Evolutionary conservation across 2,329 filamentous ascomycete species (phyloP).

Genomic region (Fusarium devonianum): DNA sequence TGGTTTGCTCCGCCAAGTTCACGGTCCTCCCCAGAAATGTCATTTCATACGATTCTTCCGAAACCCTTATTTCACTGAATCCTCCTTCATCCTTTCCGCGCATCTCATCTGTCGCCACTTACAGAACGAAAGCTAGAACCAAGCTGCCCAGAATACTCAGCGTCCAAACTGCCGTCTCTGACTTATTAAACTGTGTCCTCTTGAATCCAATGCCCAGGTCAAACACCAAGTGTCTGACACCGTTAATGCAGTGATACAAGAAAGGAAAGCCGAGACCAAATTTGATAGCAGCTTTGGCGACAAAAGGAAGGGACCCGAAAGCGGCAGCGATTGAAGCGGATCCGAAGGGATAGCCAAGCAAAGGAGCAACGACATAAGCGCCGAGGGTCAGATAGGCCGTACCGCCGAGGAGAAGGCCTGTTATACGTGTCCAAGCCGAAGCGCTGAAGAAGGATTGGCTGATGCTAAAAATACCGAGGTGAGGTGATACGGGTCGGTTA

Average conservation of each 20-base stretch:
- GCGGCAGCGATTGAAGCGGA: slow-evolving; percentile 1
- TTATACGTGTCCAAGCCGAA: slow-evolving; percentile 28
- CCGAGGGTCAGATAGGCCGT: slow-evolving; percentile 13
- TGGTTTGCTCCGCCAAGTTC: too few relatives aligned
- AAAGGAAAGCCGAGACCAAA: slow-evolving; percentile 22
- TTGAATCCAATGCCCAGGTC: slow-evolving; percentile 24
- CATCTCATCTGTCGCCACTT: not conserved
- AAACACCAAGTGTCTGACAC: slow-evolving; percentile 22
- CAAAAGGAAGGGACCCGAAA: slow-evolving; percentile 13
- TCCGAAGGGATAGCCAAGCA: slow-evolving; percentile 15
- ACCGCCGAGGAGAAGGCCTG: slow-evolving; percentile 11
- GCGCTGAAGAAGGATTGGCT: slow-evolving; percentile 22
- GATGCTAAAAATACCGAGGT: slow-evolving; percentile 21
- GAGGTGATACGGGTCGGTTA: slow-evolving; percentile 13
- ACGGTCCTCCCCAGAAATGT: too few relatives aligned
- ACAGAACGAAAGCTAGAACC: slow-evolving; percentile 11
- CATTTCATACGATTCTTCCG: too few relatives aligned
- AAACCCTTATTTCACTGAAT: too few relatives aligned
- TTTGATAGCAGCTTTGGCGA: slow-evolving; percentile 8
- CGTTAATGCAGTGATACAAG: slow-evolving; percentile 23
- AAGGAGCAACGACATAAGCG: slow-evolving; percentile 8
- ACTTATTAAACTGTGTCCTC: slow-evolving; percentile 18
- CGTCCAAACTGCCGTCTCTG: slow-evolving; percentile 18
- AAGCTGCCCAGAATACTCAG: slow-evolving; percentile 12
- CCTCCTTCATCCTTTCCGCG: too few relatives aligned